These are phyloP conservation scores for Thozetella sp. DNA, from an alignment of 495 filamentous ascomycete species.

Conservation along the genomic window DNA sequence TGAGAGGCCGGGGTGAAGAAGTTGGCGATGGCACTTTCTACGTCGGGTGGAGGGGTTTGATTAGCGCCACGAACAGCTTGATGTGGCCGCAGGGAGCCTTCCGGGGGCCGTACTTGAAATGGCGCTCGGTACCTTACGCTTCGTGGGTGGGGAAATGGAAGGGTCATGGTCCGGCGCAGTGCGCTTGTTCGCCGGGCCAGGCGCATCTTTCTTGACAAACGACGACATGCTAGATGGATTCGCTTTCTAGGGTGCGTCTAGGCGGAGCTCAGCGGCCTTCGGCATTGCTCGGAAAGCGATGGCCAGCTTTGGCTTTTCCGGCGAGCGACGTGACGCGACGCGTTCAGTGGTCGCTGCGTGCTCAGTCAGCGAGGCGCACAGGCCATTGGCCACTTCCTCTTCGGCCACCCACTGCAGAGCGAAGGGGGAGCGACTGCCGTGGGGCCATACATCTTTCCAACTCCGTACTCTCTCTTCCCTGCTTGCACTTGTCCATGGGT, in stretches of 20 bases:
- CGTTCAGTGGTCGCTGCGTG: neutral
- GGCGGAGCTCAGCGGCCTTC: too few species aligned
- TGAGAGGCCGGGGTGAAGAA: slow-evolving; percentile 91
- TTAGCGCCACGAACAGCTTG: slow-evolving; percentile 3
- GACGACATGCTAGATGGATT: neutral
- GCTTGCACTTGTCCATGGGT: too few species aligned
- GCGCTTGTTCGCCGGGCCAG: slow-evolving; percentile 13
- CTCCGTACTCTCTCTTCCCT: too few species aligned
- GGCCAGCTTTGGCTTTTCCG: too few species aligned
- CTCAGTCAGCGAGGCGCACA: slow-evolving; percentile 26
- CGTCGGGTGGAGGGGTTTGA: slow-evolving; percentile 10
- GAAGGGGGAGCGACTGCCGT: neutral
- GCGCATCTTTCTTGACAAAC: neutral
- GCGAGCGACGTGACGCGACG: too few species aligned
- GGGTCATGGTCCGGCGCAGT: slow-evolving; percentile 18
- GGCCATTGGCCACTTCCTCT: neutral
- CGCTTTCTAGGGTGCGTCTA: too few species aligned
- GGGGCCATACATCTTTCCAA: too few species aligned
- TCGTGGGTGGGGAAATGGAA: slow-evolving; percentile 56
- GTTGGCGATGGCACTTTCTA: slow-evolving; percentile 68
- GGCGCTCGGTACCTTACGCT: slow-evolving; percentile 67
- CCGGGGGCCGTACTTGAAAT: slow-evolving; percentile 63
- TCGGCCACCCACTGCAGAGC: neutral
- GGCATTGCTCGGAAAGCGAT: too few species aligned
- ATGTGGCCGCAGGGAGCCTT: neutral